Conservation (phyloP, 1,284 basidiomycete genomes). For the Cryptococcus sp. region DNA sequence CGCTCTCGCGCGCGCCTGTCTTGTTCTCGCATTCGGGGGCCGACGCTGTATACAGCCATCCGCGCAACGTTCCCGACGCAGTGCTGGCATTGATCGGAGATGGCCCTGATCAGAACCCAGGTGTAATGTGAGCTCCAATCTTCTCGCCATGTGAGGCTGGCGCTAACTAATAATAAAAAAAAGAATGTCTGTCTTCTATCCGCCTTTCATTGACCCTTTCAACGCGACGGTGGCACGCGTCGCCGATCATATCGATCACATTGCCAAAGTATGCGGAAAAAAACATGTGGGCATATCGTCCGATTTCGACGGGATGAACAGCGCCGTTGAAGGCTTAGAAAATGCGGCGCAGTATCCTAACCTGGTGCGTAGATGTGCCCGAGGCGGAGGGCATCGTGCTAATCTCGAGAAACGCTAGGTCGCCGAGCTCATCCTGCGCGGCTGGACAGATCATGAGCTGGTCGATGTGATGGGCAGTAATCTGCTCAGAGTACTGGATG, state of each 20-base stretch:
- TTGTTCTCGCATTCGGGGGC: conserved; percentile 83
- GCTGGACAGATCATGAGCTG: conserved; percentile 75
- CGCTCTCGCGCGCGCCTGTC: conserved; percentile 68
- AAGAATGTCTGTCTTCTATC: conserved; percentile 57
- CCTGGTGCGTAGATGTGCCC: conserved; percentile 55
- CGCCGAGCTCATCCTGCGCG: conserved; percentile 69
- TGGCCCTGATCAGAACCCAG: conserved; percentile 65
- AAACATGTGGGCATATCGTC: conserved; percentile 58
- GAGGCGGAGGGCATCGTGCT: neutral
- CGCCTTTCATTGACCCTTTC: conserved; percentile 27
- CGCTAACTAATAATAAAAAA: no score
- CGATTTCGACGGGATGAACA: conserved; percentile 62
- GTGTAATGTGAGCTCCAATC: conserved; percentile 57
- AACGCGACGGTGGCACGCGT: conserved; percentile 59
- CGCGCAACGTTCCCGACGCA: conserved; percentile 66
- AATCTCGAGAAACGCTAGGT: conserved; percentile 12
- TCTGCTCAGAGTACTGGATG: conserved; percentile 70
- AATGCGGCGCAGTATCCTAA: conserved; percentile 66
- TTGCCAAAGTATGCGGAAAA: conserved; percentile 67
- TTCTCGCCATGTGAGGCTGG: no score
- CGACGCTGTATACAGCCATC: conserved; percentile 65
- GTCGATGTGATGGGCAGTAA: conserved; percentile 75
- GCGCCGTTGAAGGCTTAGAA: conserved; percentile 58
- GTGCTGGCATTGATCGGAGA: conserved; percentile 66
- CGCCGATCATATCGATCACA: conserved; percentile 80